Base-by-base conservation (phyloP, 768 basidiomycete genomes). In the Boletus coccyginus region DNA sequence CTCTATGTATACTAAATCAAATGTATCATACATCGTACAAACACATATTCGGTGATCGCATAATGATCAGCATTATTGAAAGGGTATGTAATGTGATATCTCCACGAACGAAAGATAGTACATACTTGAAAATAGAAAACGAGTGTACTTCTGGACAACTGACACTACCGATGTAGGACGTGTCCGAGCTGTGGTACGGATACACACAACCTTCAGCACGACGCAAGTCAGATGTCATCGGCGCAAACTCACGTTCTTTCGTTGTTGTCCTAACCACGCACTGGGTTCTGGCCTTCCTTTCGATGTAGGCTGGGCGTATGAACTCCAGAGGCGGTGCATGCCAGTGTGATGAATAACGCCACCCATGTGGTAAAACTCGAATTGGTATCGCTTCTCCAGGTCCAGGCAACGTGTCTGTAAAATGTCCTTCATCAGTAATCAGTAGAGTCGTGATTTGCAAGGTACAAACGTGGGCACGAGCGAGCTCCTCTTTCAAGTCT, bases 341-440 rank as follows among this genome's bases (percentile, higher is more conserved):
- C 91, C 89, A 42, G 83, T 73, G 40, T 77, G 77, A 68, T 93
- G 91, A 57, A 93, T 77, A 6, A 84, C 83, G 53, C 86, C 81
- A 21, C 92, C 74, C 86, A 97, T 89, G 54, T 92, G 78, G 60
- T 87, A 82, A 62, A 93, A 90, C 68, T 98, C 94, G 48, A 80
- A 76, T 46, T 81, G 79, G 68, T 92, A 92, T 39, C 84, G 79
- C 52, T 69, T 75, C 55, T 77, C 78, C 36, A 82, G 79, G 31
- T 92, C 87, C 45, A 72, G 64, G 60, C 79, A 72, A 33, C 82
- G 70, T 41, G 78, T 73, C 86, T 83, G 61, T 13, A 43, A 40
- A 27, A 50, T 11, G 31, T 31, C 32, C n/a, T 39, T 50, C 31
- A 24, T 67, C 17, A 57, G 46, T 39, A 29, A 27, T 14, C 21